Conservation (phyloP, 2,329 filamentous ascomycete genomes). For the Colletotrichum godetiae region DNA sequence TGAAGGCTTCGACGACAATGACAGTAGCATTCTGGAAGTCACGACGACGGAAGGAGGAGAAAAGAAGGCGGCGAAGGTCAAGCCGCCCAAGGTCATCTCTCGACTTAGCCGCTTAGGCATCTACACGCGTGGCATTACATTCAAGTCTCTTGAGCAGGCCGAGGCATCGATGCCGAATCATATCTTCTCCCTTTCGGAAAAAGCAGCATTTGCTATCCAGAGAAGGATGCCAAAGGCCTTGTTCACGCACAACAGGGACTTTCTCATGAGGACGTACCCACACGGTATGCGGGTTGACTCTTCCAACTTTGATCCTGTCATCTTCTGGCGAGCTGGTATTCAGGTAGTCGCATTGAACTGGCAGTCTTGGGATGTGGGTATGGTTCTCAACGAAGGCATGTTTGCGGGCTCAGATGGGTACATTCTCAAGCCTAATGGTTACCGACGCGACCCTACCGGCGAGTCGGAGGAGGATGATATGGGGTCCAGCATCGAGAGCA, state of each 20-base stretch:
- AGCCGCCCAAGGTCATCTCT: constrained; percentile 75
- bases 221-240: constrained; percentile 63
- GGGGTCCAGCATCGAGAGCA: constrained; percentile 56
- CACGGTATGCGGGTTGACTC: constrained; percentile 84
- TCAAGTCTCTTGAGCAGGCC: constrained; percentile 81
- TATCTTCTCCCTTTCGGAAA: constrained; percentile 76
- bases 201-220: constrained; percentile 70
- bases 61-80: constrained; percentile 45
- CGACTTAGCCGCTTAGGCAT: constrained; percentile 80
- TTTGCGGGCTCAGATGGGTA: constrained; percentile 85
- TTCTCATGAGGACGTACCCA: constrained; percentile 91
- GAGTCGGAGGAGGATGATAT: constrained; percentile 44
- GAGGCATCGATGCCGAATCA: constrained; percentile 73
- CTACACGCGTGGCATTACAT: constrained; percentile 86
- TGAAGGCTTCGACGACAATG: constrained; percentile 49
- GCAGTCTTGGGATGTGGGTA: constrained; percentile 89
- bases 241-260: constrained; percentile 84
- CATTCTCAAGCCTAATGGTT: constrained; percentile 83
- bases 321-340: constrained; percentile 89
- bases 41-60: constrained; percentile 54
- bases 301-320: constrained; percentile 85
- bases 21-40: constrained; percentile 19
- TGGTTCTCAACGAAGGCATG: constrained; percentile 97
- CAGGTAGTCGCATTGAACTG: constrained; percentile 95
- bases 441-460: neutral